Percentiles rank a stretch among this genome's conserved stretches.
Evolutionary conservation across 2,329 filamentous ascomycete genomes (phyloP).

Genomic region (Fusarium duplospermum): DNA sequence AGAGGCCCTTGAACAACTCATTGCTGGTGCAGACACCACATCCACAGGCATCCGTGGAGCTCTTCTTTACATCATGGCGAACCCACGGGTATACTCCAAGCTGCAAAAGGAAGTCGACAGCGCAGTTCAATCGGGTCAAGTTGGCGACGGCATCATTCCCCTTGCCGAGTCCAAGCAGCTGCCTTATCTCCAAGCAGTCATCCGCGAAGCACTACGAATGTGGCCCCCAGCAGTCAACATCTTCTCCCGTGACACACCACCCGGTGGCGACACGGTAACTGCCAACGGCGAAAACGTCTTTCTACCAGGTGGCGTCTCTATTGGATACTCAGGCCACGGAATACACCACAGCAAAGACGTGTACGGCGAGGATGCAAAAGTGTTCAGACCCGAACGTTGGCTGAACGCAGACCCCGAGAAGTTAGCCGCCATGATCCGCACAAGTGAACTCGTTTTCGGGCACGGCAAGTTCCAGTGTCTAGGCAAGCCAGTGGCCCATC

Average conservation of each 20-base stretch:
- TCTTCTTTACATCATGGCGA: constrained; percentile 63
- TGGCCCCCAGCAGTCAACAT: constrained; percentile 56
- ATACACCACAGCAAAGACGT: constrained; percentile 48
- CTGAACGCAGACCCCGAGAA: constrained; percentile 49
- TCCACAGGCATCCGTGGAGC: constrained; percentile 56
- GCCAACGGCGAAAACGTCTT: constrained; percentile 53
- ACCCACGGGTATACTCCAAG: constrained; percentile 57
- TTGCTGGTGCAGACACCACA: constrained; percentile 54
- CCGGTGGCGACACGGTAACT: constrained; percentile 46
- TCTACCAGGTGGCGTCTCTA: constrained; percentile 46
- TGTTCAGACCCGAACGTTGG: constrained; percentile 53
- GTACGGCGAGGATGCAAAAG: constrained; percentile 49
- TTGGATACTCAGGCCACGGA: constrained; percentile 47
- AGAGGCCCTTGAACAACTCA: constrained; percentile 49
- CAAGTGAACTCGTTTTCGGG: constrained; percentile 52
- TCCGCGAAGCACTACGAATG: constrained; percentile 61
- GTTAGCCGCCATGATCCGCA: constrained; percentile 47
- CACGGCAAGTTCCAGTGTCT: constrained; percentile 54
- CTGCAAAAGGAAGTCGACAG: constrained; percentile 62
- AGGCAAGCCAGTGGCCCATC: constrained; percentile 51
- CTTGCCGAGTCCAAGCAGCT: constrained; percentile 52
- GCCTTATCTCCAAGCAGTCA: constrained; percentile 62
- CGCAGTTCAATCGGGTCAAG: constrained; percentile 54
- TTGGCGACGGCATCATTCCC: constrained; percentile 36
- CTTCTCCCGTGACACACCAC: constrained; percentile 48